Evolutionary conservation across 2,329 filamentous ascomycete species (phyloP), one percentile per base, ranked within the genome.

Genomic region (Claviceps spartinae): DNA sequence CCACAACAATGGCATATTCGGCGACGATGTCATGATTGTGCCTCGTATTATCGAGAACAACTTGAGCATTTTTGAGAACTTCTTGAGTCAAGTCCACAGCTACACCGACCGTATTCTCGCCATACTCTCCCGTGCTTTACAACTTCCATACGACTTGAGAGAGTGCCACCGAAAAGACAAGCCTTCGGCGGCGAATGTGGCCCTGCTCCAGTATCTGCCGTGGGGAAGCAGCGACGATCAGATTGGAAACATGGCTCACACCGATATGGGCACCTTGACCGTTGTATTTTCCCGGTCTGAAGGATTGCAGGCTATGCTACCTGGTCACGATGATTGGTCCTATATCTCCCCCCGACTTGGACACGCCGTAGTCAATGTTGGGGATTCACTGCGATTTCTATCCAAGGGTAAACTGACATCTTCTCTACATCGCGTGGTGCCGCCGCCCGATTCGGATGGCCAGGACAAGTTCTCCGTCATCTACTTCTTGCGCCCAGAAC

Each of bases 401-500:
- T 57, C 56, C 1, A 42, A 50, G 1, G 52, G 52, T 2, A 22
- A 20, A 7, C n/a, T 59, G 13, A 53, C 53, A 5, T 59, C 57
- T 0, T 55, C 52, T n/a, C 49, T 59, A 2, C 57, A 59, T 36
- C 56, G 56, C 3, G 56, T 59, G 18, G 54, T 59, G 5, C 57
- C 57, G 14, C 57, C 54, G 4, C 53, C 53, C 7, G 55, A 58
- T 37, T 49, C 52, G 5, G 34, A 42, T 4, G 55, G 54, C 4
- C 52, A 56, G 13, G 55, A 59, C 34, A 57, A 57, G 24, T 58
- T 55, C 34, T 58, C 58, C 4, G 54, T 59, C 6, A 55, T 57
- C 0, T 59, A 59, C 36, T 54, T 59, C n/a, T 30, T 59, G 30
- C 57, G 57, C 18, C 57, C 57, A 3, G 57, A 58, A 20, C 51